phyloP scores from a whole-genome alignment of 768 basidiomycete species.

The Infundibulicybe gibba region DNA sequence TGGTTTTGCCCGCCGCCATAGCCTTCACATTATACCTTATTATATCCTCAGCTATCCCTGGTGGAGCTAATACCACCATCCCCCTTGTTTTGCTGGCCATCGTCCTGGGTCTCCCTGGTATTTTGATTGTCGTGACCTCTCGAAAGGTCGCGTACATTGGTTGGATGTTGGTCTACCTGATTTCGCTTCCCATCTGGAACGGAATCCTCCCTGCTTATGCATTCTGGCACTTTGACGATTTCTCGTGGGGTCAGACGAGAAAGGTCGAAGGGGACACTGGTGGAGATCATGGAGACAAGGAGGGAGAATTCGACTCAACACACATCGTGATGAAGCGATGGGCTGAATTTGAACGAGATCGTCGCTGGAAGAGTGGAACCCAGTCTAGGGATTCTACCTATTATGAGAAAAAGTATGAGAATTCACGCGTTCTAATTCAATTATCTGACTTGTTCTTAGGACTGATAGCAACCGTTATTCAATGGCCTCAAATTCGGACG shows the following conservation, averaged over 20 bases:
- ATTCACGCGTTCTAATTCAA: not conserved
- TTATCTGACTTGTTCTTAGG: constrained; percentile 11
- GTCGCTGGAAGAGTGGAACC: constrained; percentile 87
- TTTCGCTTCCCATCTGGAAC: constrained; percentile 97
- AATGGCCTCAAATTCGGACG: constrained; percentile 72
- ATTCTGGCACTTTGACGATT: constrained; percentile 99
- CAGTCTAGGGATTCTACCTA: constrained; percentile 77
- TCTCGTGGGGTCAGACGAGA: constrained; percentile 95
- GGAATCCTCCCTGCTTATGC: constrained; percentile 92
- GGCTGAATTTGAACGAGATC: constrained; percentile 96
- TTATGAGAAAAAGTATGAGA: constrained; percentile 68
- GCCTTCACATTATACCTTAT: constrained; percentile 95
- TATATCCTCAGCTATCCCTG: constrained; percentile 82
- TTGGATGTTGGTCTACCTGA: constrained; percentile 94
- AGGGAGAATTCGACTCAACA: constrained; percentile 94
- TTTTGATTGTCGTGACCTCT: constrained; percentile 94
- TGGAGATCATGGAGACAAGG: constrained; percentile 82
- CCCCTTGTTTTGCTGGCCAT: constrained; percentile 91
- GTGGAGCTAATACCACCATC: constrained; percentile 74
- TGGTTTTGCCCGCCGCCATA: constrained; percentile 96
- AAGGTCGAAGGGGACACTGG: constrained; percentile 73
- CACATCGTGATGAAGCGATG: constrained; percentile 99
- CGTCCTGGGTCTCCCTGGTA: constrained; percentile 92
- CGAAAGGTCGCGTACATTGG: constrained; percentile 92
- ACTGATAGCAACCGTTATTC: constrained; percentile 62